Evolutionary conservation across 495 filamentous ascomycete genomes (phyloP).

Genomic region (Penicillium psychrofluorescens): DNA sequence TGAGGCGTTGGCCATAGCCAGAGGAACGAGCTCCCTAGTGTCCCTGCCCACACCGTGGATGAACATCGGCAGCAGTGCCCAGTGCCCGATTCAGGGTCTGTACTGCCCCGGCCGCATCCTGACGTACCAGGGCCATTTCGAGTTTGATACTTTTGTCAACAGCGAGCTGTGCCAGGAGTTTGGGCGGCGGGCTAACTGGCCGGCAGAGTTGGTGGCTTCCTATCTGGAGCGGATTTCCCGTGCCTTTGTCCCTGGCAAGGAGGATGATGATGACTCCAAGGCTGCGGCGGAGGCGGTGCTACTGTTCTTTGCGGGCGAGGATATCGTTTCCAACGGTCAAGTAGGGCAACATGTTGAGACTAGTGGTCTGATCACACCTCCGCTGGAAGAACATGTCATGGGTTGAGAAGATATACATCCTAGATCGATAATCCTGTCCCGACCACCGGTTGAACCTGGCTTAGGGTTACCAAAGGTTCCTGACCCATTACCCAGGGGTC

Average conservation of each 20-base stretch:
- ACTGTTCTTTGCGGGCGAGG: slow-evolving; percentile 23
- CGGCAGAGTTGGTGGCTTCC: slow-evolving; percentile 3
- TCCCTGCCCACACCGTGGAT: slow-evolving; percentile 19
- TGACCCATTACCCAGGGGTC: too few relatives aligned
- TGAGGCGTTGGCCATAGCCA: neutral
- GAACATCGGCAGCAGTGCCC: slow-evolving; percentile 24
- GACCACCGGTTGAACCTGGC: too few relatives aligned
- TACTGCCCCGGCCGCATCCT: slow-evolving; percentile 28
- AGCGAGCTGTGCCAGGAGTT: slow-evolving; percentile 26
- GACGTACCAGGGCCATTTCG: slow-evolving; percentile 37
- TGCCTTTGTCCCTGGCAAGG: slow-evolving; percentile 8
- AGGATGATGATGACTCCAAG: slow-evolving; percentile 30
- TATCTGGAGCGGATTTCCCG: slow-evolving; percentile 20
- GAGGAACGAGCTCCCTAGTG: neutral
- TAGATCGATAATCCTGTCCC: too few relatives aligned
- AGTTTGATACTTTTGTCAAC: slow-evolving; percentile 35
- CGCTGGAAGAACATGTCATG: neutral
- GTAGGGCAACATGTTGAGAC: neutral
- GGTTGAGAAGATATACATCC: too few relatives aligned
- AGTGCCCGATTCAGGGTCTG: slow-evolving; percentile 34
- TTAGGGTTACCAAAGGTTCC: too few relatives aligned
- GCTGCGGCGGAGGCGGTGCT: slow-evolving; percentile 31
- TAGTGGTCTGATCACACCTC: slow-evolving; percentile 20
- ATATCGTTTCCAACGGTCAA: neutral
- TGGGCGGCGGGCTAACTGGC: slow-evolving; percentile 22